Base-by-base conservation (phyloP, 2,329 filamentous ascomycete genomes). In the Aspergillus tanneri region DNA sequence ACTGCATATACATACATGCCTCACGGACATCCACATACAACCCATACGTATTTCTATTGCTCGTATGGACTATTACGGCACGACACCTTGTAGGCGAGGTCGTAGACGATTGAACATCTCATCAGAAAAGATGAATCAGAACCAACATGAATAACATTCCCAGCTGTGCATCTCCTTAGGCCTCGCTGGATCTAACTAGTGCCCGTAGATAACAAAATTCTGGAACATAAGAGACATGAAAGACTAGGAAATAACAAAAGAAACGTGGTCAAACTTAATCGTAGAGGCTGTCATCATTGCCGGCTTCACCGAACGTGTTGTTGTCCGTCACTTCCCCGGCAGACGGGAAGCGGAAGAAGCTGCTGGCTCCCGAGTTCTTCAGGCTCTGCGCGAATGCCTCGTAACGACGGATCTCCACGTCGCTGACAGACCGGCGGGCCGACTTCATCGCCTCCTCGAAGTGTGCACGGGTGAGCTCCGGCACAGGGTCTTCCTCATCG, bases 381-480 rank as follows among this genome's bases (percentile, higher is more conserved):
- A 99, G 95, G 72, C 92, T 92, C 77, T 97, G 92, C 32, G 92
- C 88, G 65, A 99, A 99, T 4, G 93, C 92, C 80, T 99, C 93
- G 76, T 99, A 99, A 53, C 92, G 87, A 67, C 93, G 88, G 64
- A 99, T 95, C 80, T 99, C 93, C 18, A 97, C 92, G 61, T 99
- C 93, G 48, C 84, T 91, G 60, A 99, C 93, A 22, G 93, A 97
- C 69, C 88, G 85, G 72, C 93, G 87, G 56, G 93, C 93, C 72
- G 87, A 86, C 72, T 88, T 85, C 93, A 99, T 99, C 36, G 93
- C 93, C 80, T 99, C 93, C 78, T 97, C 92, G 69, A 99, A 99
- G 76, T 99, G 93, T 49, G 86, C 87, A 76, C 89, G 93, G 63
- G 93, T 97, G 50, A 99, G 84, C 75, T 96, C 88, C 11, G 93